These are phyloP conservation scores for Hammondia hammondi DNA, from an alignment of 169 alveolate species.

Conservation along the genomic window DNA sequence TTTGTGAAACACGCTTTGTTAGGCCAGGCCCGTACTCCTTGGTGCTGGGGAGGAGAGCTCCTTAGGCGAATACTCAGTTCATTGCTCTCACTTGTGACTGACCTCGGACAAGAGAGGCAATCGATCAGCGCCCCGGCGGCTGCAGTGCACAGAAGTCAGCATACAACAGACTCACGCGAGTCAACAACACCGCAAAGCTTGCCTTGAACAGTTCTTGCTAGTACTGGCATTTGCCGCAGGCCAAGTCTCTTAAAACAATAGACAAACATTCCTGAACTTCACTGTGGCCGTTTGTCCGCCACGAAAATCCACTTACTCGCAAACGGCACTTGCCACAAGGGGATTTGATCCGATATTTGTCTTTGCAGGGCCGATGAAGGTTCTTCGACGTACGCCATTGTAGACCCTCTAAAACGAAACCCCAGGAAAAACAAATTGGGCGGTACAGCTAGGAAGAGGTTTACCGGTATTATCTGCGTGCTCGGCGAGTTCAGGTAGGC, in stretches of 20 bases:
- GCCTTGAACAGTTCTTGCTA: not conserved
- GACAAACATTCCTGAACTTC: too few species aligned
- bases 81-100: not conserved
- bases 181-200: not conserved
- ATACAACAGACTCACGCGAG: not conserved
- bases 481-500: too few species aligned
- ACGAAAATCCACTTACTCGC: not conserved
- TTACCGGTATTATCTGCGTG: too few species aligned
- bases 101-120: slow-evolving; percentile 18
- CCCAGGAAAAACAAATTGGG: not conserved
- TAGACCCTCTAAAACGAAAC: too few species aligned
- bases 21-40: not conserved
- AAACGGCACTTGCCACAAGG: slow-evolving; percentile 24
- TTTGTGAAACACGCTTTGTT: slow-evolving; percentile 17
- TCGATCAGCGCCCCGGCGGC: slow-evolving; percentile 31
- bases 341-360: not conserved
- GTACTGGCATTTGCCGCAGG: too few species aligned
- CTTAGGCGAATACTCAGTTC: not conserved
- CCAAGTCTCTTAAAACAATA: too few species aligned
- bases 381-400: slow-evolving; percentile 1
- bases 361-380: not conserved
- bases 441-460: too few species aligned
- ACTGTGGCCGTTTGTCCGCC: not conserved
- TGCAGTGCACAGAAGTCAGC: not conserved
- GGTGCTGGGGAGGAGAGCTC: not conserved